These are phyloP conservation scores for Cercospora janseana DNA, from an alignment of 2,329 filamentous ascomycete genomes.

Conservation along the genomic window DNA sequence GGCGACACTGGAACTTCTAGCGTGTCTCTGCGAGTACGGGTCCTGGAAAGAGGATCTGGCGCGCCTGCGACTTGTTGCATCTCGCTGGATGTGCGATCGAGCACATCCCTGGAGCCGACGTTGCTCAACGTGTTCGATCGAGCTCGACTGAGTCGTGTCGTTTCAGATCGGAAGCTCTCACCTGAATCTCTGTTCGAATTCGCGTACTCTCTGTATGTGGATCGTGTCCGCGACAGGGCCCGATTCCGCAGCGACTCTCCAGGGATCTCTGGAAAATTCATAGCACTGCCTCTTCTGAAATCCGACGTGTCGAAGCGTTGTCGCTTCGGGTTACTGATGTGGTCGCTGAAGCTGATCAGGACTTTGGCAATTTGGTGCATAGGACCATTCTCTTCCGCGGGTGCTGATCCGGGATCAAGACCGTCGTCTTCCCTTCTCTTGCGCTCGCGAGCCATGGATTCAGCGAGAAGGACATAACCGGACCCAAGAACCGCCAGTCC, in stretches of 20 bases:
- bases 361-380: constrained; percentile 44
- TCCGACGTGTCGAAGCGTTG: constrained; percentile 52
- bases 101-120: not conserved
- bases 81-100: constrained; percentile 8
- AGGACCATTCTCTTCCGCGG: constrained; percentile 1
- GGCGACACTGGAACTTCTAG: constrained; percentile 15
- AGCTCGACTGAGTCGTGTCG: constrained; percentile 5
- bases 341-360: constrained; percentile 47
- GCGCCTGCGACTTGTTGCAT: constrained; percentile 11
- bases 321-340: constrained; percentile 50
- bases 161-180: constrained; percentile 9
- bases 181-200: constrained; percentile 11
- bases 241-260: constrained; percentile 52
- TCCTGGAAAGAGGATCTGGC: not conserved
- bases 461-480: constrained; percentile 53
- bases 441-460: constrained; percentile 28
- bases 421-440: constrained; percentile 17
- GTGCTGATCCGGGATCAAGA: constrained; percentile 11
- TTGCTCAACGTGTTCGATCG: constrained; percentile 4
- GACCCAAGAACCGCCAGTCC: constrained; percentile 59
- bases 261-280: constrained; percentile 57
- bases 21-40: constrained; percentile 10
- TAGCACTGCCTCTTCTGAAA: constrained; percentile 49
- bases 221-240: constrained; percentile 20
- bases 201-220: constrained; percentile 14